These are phyloP conservation scores for Quercus dentata DNA, from an alignment of 306 rosid genomes.

Conservation along the genomic window DNA sequence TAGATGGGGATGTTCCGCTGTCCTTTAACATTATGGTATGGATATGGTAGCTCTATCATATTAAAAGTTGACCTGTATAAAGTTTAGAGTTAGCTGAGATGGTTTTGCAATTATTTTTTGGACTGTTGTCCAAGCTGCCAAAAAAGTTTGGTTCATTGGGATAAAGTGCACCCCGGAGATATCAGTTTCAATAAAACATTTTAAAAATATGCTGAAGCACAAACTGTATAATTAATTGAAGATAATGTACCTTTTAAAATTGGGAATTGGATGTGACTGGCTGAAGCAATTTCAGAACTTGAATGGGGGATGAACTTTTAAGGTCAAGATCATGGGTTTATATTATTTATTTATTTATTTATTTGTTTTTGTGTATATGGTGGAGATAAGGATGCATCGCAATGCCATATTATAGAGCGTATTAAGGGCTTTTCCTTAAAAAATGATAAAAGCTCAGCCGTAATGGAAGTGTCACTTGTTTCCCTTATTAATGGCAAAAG, in stretches of 20 bases:
- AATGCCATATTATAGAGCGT: not conserved
- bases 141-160: not conserved
- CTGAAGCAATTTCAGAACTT: too few relatives aligned
- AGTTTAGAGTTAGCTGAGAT: not conserved
- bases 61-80: not conserved
- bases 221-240: too few relatives aligned
- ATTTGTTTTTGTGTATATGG: not conserved
- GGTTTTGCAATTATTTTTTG: not conserved
- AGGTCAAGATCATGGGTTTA: not conserved
- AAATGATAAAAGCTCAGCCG: not conserved
- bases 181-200: too few relatives aligned
- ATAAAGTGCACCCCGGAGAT: not conserved
- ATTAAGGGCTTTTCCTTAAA: not conserved
- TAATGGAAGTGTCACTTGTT: conserved; percentile 27
- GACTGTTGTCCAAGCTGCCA: not conserved
- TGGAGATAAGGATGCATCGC: conserved; percentile 13
- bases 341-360: not conserved
- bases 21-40: not conserved
- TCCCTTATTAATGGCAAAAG: conserved; percentile 7
- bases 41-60: not conserved
- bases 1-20: not conserved
- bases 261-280: too few relatives aligned
- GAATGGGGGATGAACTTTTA: too few relatives aligned
- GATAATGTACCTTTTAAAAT: too few relatives aligned
- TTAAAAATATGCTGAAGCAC: too few relatives aligned